These are phyloP conservation scores for Sesbania bispinosa DNA, from an alignment of 306 rosid species.

Conservation along the genomic window DNA sequence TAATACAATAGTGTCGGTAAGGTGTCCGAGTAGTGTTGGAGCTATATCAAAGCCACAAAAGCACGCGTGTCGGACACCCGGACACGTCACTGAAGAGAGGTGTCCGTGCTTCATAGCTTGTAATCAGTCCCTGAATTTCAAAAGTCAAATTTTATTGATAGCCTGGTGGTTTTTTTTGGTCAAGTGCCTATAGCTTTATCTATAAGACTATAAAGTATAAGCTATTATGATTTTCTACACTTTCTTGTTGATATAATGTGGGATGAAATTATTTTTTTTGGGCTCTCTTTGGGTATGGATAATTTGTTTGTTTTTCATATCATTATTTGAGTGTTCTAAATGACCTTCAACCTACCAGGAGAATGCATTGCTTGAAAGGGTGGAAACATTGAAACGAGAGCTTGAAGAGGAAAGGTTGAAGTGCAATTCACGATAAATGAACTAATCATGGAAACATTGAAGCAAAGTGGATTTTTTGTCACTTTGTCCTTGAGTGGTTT, in stretches of 20 bases:
- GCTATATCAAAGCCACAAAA: too few species aligned
- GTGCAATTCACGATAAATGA: constrained; percentile 40
- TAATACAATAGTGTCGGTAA: too few species aligned
- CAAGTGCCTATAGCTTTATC: not conserved
- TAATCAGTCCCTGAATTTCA: not conserved
- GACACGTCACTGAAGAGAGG: too few species aligned
- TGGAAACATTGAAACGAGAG: constrained; percentile 57
- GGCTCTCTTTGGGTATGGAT: not conserved
- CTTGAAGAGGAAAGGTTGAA: constrained; percentile 49
- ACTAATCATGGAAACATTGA: constrained; percentile 12
- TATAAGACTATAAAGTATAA: too few species aligned
- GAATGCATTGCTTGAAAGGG: constrained; percentile 43
- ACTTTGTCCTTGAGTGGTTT: not conserved
- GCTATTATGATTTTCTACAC: not conserved
- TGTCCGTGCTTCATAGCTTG: too few species aligned
- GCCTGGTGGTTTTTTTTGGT: not conserved
- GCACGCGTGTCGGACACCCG: too few species aligned
- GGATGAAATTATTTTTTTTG: not conserved
- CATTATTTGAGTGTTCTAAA: constrained; percentile 16
- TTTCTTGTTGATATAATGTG: not conserved
- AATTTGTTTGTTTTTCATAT: not conserved
- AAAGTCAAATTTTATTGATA: not conserved
- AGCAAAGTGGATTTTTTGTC: not conserved
- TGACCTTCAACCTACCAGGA: constrained; percentile 42
- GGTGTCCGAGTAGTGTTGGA: too few species aligned